Conservation (phyloP, 345 rosid genomes). For the Draba incana region DNA sequence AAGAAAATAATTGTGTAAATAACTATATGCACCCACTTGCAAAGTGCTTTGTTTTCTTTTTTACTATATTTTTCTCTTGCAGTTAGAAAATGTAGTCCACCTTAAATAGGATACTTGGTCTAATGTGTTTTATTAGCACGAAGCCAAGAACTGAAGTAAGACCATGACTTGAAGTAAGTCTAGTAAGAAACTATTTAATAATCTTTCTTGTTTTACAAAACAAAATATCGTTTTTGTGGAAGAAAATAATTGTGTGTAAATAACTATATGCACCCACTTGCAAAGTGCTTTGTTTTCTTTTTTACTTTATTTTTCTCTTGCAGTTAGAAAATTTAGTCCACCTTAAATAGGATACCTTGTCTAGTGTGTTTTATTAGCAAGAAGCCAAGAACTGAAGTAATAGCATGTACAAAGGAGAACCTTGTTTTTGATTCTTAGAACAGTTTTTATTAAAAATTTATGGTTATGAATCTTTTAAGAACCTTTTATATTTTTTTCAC, state of each 20-base stretch:
- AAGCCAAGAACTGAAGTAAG: not conserved
- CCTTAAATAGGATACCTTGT: conserved; percentile 5
- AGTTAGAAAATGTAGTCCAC: not conserved
- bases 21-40: conserved; percentile 42
- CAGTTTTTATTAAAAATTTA: no score
- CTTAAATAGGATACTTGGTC: conserved; percentile 7
- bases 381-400: not conserved
- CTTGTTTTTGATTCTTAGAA: no score
- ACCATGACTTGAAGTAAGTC: not conserved
- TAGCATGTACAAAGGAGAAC: no score
- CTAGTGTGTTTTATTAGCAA: not conserved
- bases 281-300: conserved; percentile 8
- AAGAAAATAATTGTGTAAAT: conserved; percentile 3
- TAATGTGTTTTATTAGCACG: not conserved
- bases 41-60: conserved; percentile 5
- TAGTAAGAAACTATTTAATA: conserved; percentile 8
- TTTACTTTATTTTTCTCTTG: not conserved
- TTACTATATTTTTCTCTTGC: not conserved
- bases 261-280: conserved; percentile 42
- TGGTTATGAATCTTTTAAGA: no score
- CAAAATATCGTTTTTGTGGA: conserved; percentile 14
- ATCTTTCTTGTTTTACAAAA: not conserved
- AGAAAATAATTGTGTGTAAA: not conserved
- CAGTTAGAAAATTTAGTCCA: not conserved
- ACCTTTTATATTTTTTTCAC: no score